Conservation (phyloP, 139 green algal genomes). For the Tetraselmis chui region DNA sequence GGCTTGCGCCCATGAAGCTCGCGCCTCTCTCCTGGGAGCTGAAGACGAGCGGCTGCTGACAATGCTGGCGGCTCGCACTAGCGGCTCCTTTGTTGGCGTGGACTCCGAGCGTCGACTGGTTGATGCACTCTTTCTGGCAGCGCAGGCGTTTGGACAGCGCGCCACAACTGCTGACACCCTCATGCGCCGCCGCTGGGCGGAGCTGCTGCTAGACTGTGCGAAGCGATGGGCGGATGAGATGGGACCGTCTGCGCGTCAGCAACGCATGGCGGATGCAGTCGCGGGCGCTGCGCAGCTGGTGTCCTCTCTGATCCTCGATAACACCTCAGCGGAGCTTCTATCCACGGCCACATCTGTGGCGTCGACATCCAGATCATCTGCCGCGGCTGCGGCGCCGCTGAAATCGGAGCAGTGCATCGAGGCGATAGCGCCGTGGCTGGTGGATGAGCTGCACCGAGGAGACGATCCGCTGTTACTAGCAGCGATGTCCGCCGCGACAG, state of each 20-base stretch:
- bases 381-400: not conserved
- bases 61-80: no score
- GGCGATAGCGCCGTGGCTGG: not conserved
- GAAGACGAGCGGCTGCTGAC: no score
- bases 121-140: constrained; percentile 25
- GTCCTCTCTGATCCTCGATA: not conserved
- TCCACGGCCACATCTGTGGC: no score
- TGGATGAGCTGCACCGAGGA: no score
- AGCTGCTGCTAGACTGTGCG: not conserved
- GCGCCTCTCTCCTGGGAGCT: no score
- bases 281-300: not conserved
- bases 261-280: not conserved
- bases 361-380: no score
- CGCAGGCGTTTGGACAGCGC: constrained; percentile 16
- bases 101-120: not conserved
- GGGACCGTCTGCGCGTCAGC: not conserved
- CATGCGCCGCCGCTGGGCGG: not conserved
- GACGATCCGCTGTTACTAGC: no score
- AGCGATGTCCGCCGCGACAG: no score
- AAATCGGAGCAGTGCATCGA: not conserved
- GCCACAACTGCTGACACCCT: constrained; percentile 1
- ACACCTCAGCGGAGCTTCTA: no score
- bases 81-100: no score
- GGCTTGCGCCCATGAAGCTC: no score
- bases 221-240: not conserved